Percentiles rank a stretch among this genome's conserved stretches.
These are phyloP conservation scores for Suillus decipiens DNA, from an alignment of 768 basidiomycete species.

Conservation along the genomic window DNA sequence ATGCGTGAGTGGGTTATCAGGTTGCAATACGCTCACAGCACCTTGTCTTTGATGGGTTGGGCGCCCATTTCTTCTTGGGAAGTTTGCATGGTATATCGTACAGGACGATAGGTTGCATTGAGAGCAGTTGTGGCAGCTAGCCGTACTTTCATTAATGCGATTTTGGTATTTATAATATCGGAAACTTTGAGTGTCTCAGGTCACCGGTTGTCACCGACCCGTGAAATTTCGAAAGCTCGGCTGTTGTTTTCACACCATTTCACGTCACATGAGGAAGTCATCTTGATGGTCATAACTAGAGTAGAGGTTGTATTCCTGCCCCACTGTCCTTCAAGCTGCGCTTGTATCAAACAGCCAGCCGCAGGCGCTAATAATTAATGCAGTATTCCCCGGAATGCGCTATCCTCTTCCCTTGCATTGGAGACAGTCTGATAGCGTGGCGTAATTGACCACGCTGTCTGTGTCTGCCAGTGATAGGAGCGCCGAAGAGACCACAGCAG, in stretches of 20 bases:
- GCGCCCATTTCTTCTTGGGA: slow-evolving; percentile 2
- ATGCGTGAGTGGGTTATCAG: not conserved
- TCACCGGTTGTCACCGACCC: not conserved
- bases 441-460: no score
- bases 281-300: no score
- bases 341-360: no score
- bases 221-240: not conserved
- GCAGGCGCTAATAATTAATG: no score
- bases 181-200: not conserved
- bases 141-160: not conserved
- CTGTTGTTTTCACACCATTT: not conserved
- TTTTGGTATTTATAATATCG: not conserved
- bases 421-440: no score
- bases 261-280: not conserved
- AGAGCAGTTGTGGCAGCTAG: not conserved
- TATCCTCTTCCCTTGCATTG: no score
- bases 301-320: no score
- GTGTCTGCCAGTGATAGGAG: no score
- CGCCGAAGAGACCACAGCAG: no score
- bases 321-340: no score
- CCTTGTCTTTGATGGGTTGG: slow-evolving; percentile 12
- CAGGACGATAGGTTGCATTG: slow-evolving; percentile 9
- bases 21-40: not conserved
- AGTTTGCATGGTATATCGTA: slow-evolving; percentile 8
- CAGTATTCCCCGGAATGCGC: no score